phyloP scores from a whole-genome alignment of 371 early-diverging fungal species.

The Dinochytrium kinnereticum region DNA sequence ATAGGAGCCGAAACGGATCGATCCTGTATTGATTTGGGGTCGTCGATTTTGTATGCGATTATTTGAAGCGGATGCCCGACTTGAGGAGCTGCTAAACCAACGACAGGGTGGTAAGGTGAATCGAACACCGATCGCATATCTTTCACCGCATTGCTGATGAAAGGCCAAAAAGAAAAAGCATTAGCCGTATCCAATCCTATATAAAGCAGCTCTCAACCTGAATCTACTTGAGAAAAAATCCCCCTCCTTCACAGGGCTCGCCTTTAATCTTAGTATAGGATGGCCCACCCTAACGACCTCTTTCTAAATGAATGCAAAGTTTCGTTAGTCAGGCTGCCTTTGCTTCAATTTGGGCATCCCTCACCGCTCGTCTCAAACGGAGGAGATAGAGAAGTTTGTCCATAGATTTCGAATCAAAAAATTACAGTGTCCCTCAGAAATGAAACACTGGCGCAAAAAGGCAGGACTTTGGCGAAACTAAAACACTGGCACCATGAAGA shows the following conservation, averaged over 20 bases:
- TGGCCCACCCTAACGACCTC: constrained; percentile 41
- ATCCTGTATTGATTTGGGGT: constrained; percentile 19
- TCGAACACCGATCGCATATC: constrained; percentile 32
- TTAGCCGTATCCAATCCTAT: too few species aligned
- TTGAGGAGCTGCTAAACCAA: constrained; percentile 54
- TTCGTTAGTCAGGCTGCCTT: background rate
- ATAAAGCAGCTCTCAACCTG: background rate
- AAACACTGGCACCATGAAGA: too few species aligned
- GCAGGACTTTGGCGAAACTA: too few species aligned
- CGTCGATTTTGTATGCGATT: constrained; percentile 47
- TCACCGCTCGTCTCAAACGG: constrained; percentile 24
- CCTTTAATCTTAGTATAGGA: constrained; percentile 40
- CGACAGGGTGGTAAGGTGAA: constrained; percentile 35
- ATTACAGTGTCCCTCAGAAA: too few species aligned
- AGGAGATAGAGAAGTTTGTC: constrained; percentile 14
- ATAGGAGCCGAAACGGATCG: background rate
- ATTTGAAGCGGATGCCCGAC: constrained; percentile 48
- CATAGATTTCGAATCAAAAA: background rate
- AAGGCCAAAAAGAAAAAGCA: background rate
- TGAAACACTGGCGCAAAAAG: too few species aligned
- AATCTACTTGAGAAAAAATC: background rate
- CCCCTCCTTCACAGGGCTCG: constrained; percentile 24
- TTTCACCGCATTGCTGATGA: constrained; percentile 19
- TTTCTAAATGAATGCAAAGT: background rate
- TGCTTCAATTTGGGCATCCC: background rate